Evolutionary conservation across 257 asterid genomes (phyloP).

Genomic region (Nicotiana benthamiana): DNA sequence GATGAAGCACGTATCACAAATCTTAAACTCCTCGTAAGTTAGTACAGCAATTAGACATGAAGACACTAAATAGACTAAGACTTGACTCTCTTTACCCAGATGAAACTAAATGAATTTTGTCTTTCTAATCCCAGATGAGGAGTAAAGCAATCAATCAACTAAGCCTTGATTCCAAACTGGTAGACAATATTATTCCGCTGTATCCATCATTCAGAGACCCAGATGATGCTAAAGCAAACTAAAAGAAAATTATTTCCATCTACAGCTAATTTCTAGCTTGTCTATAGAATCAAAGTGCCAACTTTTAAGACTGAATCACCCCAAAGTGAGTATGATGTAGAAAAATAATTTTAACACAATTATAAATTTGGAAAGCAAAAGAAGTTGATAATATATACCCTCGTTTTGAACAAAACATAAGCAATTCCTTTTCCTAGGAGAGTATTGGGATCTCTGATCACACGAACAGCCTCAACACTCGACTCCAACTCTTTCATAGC

Average conservation of each 20-base stretch:
- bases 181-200: neutral
- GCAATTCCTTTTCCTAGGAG: conserved; percentile 95
- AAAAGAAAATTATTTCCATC: neutral
- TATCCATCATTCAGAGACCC: neutral
- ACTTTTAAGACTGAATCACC: neutral
- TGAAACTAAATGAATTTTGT: neutral
- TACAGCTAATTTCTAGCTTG: neutral
- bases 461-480: conserved; percentile 80
- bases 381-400: conserved; percentile 43
- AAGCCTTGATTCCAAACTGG: neutral
- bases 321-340: neutral
- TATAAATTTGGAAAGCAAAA: neutral
- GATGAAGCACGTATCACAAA: neutral
- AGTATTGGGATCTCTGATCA: conserved; percentile 85
- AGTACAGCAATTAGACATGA: neutral
- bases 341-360: neutral
- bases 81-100: neutral
- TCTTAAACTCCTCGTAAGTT: neutral
- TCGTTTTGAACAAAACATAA: conserved; percentile 74
- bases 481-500: conserved; percentile 60
- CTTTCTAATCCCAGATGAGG: neutral
- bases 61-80: neutral
- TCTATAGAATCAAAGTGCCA: neutral
- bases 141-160: neutral
- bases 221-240: neutral